These are phyloP conservation scores for Plenodomus biglobosus DNA, from an alignment of 2,329 filamentous ascomycete species.

Conservation along the genomic window DNA sequence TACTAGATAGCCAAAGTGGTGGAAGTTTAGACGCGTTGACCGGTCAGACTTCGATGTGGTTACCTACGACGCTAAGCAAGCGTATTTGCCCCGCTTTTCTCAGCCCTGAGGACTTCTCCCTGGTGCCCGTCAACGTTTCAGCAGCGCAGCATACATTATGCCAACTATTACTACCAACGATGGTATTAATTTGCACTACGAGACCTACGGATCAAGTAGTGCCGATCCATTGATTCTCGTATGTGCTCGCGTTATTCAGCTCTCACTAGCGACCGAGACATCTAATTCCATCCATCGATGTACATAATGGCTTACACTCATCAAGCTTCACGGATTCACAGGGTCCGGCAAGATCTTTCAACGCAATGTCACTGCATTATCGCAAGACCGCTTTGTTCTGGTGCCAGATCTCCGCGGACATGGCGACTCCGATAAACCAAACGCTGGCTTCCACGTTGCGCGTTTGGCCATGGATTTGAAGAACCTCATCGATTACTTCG, in stretches of 20 bases:
- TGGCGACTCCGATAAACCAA: slow-evolving; percentile 26
- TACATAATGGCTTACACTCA: background rate
- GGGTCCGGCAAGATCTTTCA: slow-evolving; percentile 25
- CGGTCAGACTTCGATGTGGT: too few relatives aligned
- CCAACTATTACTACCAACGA: slow-evolving; percentile 20
- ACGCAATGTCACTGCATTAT: slow-evolving; percentile 16
- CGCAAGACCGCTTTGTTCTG: slow-evolving; percentile 12
- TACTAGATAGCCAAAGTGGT: too few relatives aligned
- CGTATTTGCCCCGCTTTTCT: too few relatives aligned
- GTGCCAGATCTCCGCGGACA: slow-evolving; percentile 31
- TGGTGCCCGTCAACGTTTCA: too few relatives aligned
- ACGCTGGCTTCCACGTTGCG: slow-evolving; percentile 30
- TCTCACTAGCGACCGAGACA: background rate
- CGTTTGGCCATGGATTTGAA: slow-evolving; percentile 30
- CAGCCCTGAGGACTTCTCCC: too few relatives aligned
- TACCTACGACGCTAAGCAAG: too few relatives aligned
- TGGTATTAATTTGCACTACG: slow-evolving; percentile 13
- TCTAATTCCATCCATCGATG: background rate
- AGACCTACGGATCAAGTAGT: slow-evolving; percentile 9
- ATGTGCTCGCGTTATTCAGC: background rate
- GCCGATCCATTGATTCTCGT: slow-evolving; percentile 19
- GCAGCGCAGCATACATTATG: slow-evolving; percentile 5
- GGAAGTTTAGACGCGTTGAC: too few relatives aligned
- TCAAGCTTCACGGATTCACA: slow-evolving; percentile 32
- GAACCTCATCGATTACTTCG: slow-evolving; percentile 24